These are phyloP conservation scores for Cytospora piceae DNA, from an alignment of 2,329 filamentous ascomycete genomes.

Conservation along the genomic window DNA sequence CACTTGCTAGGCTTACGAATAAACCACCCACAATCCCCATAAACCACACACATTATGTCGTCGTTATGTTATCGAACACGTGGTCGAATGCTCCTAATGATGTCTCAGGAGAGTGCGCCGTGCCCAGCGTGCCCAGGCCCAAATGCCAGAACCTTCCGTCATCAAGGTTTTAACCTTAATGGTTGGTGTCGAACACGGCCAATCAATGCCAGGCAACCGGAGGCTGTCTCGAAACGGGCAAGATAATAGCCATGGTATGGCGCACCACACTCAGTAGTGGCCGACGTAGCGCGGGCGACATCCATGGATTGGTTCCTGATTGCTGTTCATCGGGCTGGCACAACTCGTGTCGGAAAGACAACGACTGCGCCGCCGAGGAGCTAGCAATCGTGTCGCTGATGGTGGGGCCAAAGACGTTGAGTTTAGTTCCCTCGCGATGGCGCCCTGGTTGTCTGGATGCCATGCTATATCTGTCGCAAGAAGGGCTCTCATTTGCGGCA, in stretches of 20 bases:
- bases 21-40: no score
- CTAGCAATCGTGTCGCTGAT: not conserved
- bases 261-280: not conserved
- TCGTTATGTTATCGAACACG: not conserved
- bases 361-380: conserved; percentile 6
- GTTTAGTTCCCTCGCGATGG: no score
- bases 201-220: conserved; percentile 14
- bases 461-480: not conserved
- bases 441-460: no score
- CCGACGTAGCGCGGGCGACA: not conserved
- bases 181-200: conserved; percentile 13
- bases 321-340: conserved; percentile 4
- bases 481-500: not conserved
- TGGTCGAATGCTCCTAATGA: conserved; percentile 3
- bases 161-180: not conserved
- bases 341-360: conserved; percentile 11
- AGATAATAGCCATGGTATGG: not conserved
- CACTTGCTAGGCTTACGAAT: not conserved
- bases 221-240: not conserved
- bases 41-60: no score
- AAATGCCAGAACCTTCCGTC: not conserved
- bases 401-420: not conserved
- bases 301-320: not conserved
- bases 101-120: not conserved
- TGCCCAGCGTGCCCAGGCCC: not conserved